Evolutionary conservation across 345 rosid genomes (phyloP), one percentile per base, ranked within the genome.

Genomic region (Hibiscus trionum): DNA sequence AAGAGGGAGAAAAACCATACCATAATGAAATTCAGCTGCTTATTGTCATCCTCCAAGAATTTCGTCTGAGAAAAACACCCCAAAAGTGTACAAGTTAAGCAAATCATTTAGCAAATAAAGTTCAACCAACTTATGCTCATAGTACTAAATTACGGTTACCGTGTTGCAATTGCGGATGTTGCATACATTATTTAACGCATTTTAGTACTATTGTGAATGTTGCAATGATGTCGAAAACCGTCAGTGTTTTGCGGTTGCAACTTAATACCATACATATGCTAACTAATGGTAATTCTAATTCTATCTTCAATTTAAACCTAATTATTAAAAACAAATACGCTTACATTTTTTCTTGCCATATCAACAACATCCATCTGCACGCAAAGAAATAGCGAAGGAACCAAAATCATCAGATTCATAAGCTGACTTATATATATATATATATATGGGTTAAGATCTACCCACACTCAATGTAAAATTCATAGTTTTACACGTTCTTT

Each of bases 11-110:
- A 24, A 59, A 59, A 12, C n/a, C 4, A 53, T 84, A 86, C 90
- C 90, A 82, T 56, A 77, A 69, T 73, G 58, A 79, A 84, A 69
- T 5, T 14, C 70, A 86, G 90, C 31, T 79, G 83, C 71, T 77
- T 73, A 66, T 84, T 46, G 80, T 82, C 84, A 56, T 81, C 90
- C 70, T 78, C 79, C 61, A 79, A 39, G 44, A 61, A 31, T 61
- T 61, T 61, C 7, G 21, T 16, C 66, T 61, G 44, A 61, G 5
- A 37, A 17, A 2, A 15, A 63, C 7, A 63, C 7, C 17, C 47
- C 46, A 62, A 62, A 62, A 62, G 24, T 8, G 15, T 17, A 62
- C 24, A 9, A 9, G 12, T 62, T 62, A 62, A 3, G 15, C 46
- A 35, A 33, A 61, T 60, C 19, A 61, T 61, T 29, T 11, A 31